A percentile compares a stretch with the other conserved stretches of the same genome.
These are phyloP conservation scores for Dalbergia cultrata DNA, from an alignment of 306 rosid species.

Conservation along the genomic window DNA sequence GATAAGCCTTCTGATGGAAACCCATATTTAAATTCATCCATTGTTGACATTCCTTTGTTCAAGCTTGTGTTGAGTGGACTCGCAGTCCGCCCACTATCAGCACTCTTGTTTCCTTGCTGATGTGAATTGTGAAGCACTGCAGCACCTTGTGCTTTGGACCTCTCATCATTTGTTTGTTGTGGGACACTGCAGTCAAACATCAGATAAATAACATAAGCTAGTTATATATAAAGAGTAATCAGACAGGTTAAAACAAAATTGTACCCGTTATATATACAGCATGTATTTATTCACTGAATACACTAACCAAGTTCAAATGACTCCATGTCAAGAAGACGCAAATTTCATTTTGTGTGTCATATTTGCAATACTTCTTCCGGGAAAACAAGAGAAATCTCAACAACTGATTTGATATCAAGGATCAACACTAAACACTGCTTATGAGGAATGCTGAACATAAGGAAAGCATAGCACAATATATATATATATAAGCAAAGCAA, in stretches of 20 bases:
- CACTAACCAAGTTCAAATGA: neutral
- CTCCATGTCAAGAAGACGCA: neutral
- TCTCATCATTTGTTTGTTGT: constrained; percentile 53
- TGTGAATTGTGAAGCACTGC: constrained; percentile 49
- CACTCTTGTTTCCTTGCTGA: constrained; percentile 65
- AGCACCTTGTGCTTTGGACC: constrained; percentile 63
- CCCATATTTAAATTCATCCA: constrained; percentile 82
- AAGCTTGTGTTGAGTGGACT: constrained; percentile 46
- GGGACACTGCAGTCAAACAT: constrained; percentile 51
- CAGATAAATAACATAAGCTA: constrained; percentile 10
- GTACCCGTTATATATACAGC: neutral
- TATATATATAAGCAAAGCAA: too few relatives aligned
- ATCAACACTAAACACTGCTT: neutral
- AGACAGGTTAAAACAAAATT: neutral
- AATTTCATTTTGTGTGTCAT: neutral
- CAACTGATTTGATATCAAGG: neutral
- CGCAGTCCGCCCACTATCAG: constrained; percentile 60
- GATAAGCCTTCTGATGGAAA: constrained; percentile 82
- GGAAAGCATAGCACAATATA: neutral
- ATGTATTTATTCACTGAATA: constrained; percentile 1
- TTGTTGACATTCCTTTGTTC: constrained; percentile 59
- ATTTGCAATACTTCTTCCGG: neutral
- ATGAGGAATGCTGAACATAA: neutral
- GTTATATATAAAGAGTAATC: neutral
- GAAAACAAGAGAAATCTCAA: constrained; percentile 6